phyloP scores from a whole-genome alignment of 345 rosid genomes.

The Atalantia buxifolia region DNA sequence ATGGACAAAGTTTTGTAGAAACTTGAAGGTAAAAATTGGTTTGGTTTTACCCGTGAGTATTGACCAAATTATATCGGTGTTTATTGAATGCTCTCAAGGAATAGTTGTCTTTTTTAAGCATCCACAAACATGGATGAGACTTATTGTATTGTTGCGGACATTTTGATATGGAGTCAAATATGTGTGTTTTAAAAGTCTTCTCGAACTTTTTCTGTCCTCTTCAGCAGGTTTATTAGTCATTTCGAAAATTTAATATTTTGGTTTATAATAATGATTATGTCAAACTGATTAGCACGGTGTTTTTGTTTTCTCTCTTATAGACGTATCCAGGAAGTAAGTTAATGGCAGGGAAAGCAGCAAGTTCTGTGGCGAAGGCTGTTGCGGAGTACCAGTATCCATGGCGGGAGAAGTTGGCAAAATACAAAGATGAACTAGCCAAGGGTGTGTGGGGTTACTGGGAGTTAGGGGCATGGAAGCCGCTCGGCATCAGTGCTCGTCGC shows the following conservation, averaged over 20 bases:
- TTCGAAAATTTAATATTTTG: neutral
- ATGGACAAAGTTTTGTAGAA: neutral
- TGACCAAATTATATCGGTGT: neutral
- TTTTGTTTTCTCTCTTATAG: neutral
- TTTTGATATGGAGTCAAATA: neutral
- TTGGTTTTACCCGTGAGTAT: neutral
- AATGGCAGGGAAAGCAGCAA: slow-evolving; percentile 83
- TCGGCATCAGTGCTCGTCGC: slow-evolving; percentile 77
- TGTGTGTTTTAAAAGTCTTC: neutral
- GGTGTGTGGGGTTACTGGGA: slow-evolving; percentile 97
- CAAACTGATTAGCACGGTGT: neutral
- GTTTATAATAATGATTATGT: neutral
- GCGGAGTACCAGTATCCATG: slow-evolving; percentile 72
- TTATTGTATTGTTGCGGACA: neutral
- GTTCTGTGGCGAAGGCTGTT: slow-evolving; percentile 50
- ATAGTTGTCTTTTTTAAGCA: neutral
- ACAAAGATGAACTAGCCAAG: slow-evolving; percentile 69
- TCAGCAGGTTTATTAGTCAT: neutral
- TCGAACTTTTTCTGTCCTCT: neutral
- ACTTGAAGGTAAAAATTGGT: neutral
- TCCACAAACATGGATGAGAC: neutral
- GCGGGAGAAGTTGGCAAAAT: slow-evolving; percentile 69
- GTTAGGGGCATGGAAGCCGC: slow-evolving; percentile 86
- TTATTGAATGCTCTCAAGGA: neutral
- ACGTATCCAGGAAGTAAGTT: neutral